phyloP scores from a whole-genome alignment of 768 basidiomycete genomes.

The Mycena maculata region DNA sequence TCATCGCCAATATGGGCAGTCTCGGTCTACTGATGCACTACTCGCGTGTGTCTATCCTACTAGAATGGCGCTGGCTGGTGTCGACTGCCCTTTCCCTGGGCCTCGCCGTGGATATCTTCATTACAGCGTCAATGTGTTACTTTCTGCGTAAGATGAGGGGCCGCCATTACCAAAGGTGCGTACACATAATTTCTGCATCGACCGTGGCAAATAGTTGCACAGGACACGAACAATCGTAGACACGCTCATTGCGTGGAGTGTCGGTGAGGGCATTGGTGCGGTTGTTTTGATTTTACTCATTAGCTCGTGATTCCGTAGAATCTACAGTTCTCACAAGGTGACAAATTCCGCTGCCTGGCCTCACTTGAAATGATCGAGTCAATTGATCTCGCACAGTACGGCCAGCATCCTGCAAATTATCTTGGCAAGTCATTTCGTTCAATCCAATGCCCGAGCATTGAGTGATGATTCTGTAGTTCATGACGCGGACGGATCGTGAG shows the following conservation, averaged over 20 bases:
- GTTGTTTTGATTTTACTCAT: neutral
- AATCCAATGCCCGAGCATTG: neutral
- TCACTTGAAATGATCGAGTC: neutral
- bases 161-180: neutral
- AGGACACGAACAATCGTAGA: conserved; percentile 6
- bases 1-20: neutral
- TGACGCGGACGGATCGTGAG: conserved; percentile 17
- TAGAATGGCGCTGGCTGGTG: conserved; percentile 12
- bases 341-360: neutral
- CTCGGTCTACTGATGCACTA: neutral
- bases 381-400: neutral
- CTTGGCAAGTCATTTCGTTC: neutral
- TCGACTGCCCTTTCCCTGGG: neutral
- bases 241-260: conserved; percentile 1
- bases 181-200: neutral
- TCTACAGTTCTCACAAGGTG: conserved; percentile 3
- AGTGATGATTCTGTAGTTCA: neutral
- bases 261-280: neutral
- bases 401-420: conserved; percentile 19
- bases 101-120: conserved; percentile 1
- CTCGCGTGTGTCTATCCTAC: neutral
- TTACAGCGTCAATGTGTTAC: conserved; percentile 11
- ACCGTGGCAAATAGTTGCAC: neutral
- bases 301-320: neutral
- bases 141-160: neutral